Conservation (phyloP, 2,329 filamentous ascomycete genomes). For the Aspergillus bombycis region DNA sequence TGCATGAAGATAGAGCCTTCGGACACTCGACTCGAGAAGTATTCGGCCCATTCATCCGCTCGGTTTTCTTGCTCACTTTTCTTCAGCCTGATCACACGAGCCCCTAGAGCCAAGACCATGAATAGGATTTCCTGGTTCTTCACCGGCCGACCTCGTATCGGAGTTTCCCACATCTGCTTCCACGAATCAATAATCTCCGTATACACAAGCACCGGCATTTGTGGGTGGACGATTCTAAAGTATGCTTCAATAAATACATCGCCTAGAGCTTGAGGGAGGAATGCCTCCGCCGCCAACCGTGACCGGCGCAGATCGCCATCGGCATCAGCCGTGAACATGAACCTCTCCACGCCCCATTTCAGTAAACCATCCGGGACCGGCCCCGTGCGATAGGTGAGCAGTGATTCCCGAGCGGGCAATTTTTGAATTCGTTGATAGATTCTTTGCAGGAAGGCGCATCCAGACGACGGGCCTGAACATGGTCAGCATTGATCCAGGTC, state of each 20-base stretch:
- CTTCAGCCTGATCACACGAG: conserved; percentile 11
- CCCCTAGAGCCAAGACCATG: conserved; percentile 20
- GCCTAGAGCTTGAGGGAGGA: conserved; percentile 11
- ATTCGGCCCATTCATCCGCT: conserved; percentile 17
- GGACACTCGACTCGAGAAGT: conserved; percentile 14
- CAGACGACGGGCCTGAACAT: conserved; percentile 18
- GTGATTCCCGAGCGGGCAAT: conserved; percentile 6
- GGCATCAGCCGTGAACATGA: conserved; percentile 17
- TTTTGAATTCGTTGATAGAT: conserved; percentile 20
- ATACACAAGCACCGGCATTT: conserved; percentile 17
- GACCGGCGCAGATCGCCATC: conserved; percentile 8
- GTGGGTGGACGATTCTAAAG: conserved; percentile 18
- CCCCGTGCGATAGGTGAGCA: conserved; percentile 11
- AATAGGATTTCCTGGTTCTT: conserved; percentile 19
- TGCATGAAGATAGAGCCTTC: conserved; percentile 17
- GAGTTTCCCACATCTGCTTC: conserved; percentile 19
- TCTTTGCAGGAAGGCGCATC: conserved; percentile 20
- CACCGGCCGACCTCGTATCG: conserved; percentile 4
- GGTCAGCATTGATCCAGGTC: background rate
- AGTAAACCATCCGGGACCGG: conserved; percentile 15
- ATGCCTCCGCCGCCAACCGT: conserved; percentile 11
- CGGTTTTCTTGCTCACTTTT: conserved; percentile 11
- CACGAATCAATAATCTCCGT: conserved; percentile 16
- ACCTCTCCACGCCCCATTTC: conserved; percentile 19
- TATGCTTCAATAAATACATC: conserved; percentile 18